Percentiles rank a stretch among this genome's conserved stretches.
Evolutionary conservation across 2,329 filamentous ascomycete species (phyloP).

Genomic region (Akanthomyces muscarius): DNA sequence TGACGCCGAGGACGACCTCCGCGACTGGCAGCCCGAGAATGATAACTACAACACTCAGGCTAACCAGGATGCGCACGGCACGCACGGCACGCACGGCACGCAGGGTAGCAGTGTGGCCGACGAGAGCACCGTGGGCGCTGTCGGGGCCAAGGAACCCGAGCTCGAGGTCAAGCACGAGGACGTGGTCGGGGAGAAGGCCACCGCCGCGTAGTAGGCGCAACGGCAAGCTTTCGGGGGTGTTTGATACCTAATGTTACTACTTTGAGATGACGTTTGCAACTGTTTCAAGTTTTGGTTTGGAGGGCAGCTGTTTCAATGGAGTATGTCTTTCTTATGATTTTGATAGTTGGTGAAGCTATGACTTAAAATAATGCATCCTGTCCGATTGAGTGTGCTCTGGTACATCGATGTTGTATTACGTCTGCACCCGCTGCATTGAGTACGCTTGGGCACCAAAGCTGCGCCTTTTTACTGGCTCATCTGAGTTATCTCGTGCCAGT

Average conservation of each 20-base stretch:
- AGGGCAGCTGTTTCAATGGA: constrained; percentile 14
- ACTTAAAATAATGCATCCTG: neutral
- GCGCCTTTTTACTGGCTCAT: too few species aligned
- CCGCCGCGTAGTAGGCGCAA: neutral
- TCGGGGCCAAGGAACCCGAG: neutral
- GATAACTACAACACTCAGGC: constrained; percentile 26
- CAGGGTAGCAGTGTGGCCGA: neutral
- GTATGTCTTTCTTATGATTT: constrained; percentile 1
- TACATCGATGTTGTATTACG: too few species aligned
- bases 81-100: neutral
- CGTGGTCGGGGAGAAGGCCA: neutral
- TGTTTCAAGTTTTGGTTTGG: constrained; percentile 4
- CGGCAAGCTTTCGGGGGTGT: neutral
- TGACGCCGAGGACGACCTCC: constrained; percentile 85
- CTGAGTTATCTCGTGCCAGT: too few species aligned
- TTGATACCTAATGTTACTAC: constrained; percentile 6
- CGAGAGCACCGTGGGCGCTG: too few species aligned
- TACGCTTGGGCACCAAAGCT: too few species aligned
- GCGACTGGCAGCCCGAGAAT: constrained; percentile 60
- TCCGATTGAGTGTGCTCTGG: neutral
- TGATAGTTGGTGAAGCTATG: constrained; percentile 1
- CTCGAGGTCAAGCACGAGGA: neutral
- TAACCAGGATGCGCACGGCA: neutral
- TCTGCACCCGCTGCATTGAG: too few species aligned
- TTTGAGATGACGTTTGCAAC: neutral